These are phyloP conservation scores for Rutstroemia sp. DNA, from an alignment of 2,329 filamentous ascomycete genomes.

Conservation along the genomic window DNA sequence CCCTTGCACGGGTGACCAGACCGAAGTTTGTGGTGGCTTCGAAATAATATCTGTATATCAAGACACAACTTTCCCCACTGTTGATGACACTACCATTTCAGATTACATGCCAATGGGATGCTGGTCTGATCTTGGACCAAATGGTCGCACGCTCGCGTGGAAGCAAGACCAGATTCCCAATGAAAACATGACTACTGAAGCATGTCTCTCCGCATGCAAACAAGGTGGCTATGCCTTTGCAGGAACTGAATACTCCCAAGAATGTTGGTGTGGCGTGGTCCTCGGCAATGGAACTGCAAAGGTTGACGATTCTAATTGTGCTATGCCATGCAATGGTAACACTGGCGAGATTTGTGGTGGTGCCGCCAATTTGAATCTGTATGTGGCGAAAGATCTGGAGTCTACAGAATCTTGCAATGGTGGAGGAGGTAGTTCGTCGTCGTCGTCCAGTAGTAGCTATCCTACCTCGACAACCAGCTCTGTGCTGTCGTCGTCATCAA, in stretches of 20 bases:
- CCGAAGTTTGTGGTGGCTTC: conserved; percentile 23
- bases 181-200: conserved; percentile 28
- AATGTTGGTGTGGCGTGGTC: conserved; percentile 36
- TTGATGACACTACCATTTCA: conserved; percentile 23
- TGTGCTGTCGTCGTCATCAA: neutral
- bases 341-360: conserved; percentile 31
- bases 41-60: conserved; percentile 28
- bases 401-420: conserved; percentile 41
- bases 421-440: neutral
- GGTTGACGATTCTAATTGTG: conserved; percentile 18
- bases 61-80: conserved; percentile 29
- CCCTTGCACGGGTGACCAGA: conserved; percentile 21
- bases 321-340: conserved; percentile 27
- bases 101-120: conserved; percentile 32
- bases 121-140: conserved; percentile 32
- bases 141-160: conserved; percentile 24
- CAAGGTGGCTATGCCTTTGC: conserved; percentile 32
- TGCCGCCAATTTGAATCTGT: conserved; percentile 28
- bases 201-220: conserved; percentile 33
- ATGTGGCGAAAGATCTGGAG: conserved; percentile 41
- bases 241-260: conserved; percentile 32
- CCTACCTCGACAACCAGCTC: conserved; percentile 1
- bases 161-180: conserved; percentile 28
- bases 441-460: conserved; percentile 1
- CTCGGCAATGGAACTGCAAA: conserved; percentile 27